Percentiles rank a stretch among this genome's conserved stretches.
Evolutionary conservation across 371 early-diverging fungal species (phyloP).

Genomic region (Mycotypha africana): DNA sequence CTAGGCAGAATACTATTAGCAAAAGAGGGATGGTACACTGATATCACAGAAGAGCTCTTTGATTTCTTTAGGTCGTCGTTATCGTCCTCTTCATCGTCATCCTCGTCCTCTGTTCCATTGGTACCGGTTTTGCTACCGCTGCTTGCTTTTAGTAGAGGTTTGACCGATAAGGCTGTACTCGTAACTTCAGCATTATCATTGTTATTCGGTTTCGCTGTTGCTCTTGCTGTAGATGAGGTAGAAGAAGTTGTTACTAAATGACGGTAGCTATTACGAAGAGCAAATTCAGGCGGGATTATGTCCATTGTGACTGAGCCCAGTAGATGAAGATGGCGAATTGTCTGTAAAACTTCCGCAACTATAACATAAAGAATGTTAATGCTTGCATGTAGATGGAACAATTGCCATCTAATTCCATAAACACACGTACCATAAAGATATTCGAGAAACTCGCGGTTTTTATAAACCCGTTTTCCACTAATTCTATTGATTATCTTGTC

Average conservation of each 20-base stretch:
- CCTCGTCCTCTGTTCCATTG: slow-evolving; percentile 8
- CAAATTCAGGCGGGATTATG: slow-evolving; percentile 48
- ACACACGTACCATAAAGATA: slow-evolving; percentile 40
- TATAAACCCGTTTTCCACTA: slow-evolving; percentile 33
- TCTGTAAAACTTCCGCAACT: slow-evolving; percentile 38
- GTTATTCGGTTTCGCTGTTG: too few species aligned
- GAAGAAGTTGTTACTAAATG: slow-evolving; percentile 17
- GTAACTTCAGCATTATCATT: too few species aligned
- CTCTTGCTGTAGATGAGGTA: too few species aligned
- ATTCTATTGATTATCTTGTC: slow-evolving; percentile 33
- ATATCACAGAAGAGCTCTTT: slow-evolving; percentile 8
- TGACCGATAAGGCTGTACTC: too few species aligned
- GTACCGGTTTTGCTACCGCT: too few species aligned
- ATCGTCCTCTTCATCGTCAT: slow-evolving; percentile 7
- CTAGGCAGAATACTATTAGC: slow-evolving; percentile 37
- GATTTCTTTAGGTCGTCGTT: too few species aligned
- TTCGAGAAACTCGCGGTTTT: slow-evolving; percentile 40
- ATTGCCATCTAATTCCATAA: too few species aligned
- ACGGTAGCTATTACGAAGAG: slow-evolving; percentile 30
- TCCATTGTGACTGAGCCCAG: slow-evolving; percentile 33
- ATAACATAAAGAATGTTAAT: too few species aligned
- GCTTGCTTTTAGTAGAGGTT: too few species aligned
- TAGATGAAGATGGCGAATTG: slow-evolving; percentile 32
- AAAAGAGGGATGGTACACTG: slow-evolving; percentile 38
- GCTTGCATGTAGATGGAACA: too few species aligned